Evolutionary conservation across 345 rosid genomes (phyloP).

Genomic region (Linum trigynum): DNA sequence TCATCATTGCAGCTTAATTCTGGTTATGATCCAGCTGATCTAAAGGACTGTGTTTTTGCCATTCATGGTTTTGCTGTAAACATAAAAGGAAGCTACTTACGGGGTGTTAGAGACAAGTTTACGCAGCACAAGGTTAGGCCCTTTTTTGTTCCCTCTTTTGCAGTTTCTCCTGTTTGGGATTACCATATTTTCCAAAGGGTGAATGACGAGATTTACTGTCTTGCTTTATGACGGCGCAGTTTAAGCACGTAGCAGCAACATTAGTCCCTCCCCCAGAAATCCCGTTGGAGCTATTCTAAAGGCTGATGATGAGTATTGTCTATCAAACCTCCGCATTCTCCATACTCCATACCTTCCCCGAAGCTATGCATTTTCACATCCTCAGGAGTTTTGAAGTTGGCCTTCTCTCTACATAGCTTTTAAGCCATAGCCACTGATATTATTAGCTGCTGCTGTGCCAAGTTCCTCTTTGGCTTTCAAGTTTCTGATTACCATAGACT

Average conservation of each 20-base stretch:
- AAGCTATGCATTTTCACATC: neutral
- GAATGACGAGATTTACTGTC: neutral
- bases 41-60: constrained; percentile 18
- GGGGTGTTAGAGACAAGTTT: constrained; percentile 17
- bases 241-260: constrained; percentile 10
- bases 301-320: neutral
- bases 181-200: neutral
- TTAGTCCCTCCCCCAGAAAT: constrained; percentile 6
- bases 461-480: neutral
- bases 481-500: neutral
- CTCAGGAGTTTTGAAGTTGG: too few relatives aligned
- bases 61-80: constrained; percentile 14
- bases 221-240: constrained; percentile 3
- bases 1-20: constrained; percentile 10
- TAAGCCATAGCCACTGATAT: neutral
- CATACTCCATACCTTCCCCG: neutral
- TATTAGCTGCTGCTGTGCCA: neutral
- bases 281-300: constrained; percentile 5
- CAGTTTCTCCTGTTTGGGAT: neutral
- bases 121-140: constrained; percentile 13
- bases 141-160: neutral
- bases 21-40: constrained; percentile 17
- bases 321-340: neutral
- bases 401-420: neutral
- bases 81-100: constrained; percentile 6